Percentiles rank a stretch among this genome's conserved stretches.
These are phyloP conservation scores for Arxiozyma slooffiae DNA, from an alignment of 1,139 yeast species.

Conservation along the genomic window DNA sequence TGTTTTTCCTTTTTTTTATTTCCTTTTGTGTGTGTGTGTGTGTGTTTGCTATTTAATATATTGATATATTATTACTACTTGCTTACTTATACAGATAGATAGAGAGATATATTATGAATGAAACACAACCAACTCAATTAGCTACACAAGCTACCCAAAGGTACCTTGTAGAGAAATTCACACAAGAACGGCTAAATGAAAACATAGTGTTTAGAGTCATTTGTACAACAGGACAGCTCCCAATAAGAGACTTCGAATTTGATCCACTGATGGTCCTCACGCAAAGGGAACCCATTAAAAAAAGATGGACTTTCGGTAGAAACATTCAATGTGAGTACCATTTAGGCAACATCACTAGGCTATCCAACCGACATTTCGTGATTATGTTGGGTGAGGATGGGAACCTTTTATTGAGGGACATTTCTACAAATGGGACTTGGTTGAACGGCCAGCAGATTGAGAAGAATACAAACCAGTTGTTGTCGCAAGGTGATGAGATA, in stretches of 20 bases:
- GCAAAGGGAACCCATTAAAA: constrained; percentile 26
- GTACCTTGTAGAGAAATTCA: constrained; percentile 32
- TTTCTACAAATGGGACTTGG: constrained; percentile 85
- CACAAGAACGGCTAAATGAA: constrained; percentile 34
- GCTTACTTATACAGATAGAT: not conserved
- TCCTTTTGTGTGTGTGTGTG: no score
- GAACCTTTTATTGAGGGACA: constrained; percentile 56
- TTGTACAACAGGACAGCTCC: constrained; percentile 58
- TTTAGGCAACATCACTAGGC: constrained; percentile 54
- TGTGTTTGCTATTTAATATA: no score
- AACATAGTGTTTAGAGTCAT: constrained; percentile 46
- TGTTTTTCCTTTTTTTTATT: no score
- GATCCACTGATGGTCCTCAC: constrained; percentile 29
- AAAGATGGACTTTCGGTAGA: constrained; percentile 73
- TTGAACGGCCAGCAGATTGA: constrained; percentile 64
- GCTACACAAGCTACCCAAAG: constrained; percentile 51
- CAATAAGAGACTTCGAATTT: constrained; percentile 37
- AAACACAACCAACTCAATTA: constrained; percentile 49
- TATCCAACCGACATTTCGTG: constrained; percentile 71
- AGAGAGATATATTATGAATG: constrained; percentile 14
- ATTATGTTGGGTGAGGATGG: constrained; percentile 48
- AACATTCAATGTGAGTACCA: constrained; percentile 53
- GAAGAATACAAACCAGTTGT: constrained; percentile 69
- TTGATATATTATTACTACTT: no score
- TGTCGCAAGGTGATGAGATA: constrained; percentile 87